A percentile compares a stretch with the other conserved stretches of the same genome.
These are phyloP conservation scores for Penicillium nucicola DNA, from an alignment of 495 filamentous ascomycete genomes.

Conservation along the genomic window DNA sequence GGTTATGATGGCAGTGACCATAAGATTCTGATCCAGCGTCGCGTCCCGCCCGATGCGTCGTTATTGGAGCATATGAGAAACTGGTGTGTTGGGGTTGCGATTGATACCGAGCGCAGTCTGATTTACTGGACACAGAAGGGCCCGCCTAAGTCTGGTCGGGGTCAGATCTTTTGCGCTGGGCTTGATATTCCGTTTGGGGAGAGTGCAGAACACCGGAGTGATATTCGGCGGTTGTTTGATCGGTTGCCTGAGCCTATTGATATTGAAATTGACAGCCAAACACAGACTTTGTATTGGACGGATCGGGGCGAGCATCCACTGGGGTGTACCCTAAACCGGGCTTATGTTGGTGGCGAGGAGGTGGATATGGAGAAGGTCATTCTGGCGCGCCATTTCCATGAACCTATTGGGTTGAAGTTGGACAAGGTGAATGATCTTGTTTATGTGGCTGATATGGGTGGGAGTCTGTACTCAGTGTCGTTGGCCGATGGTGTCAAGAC, in stretches of 20 bases:
- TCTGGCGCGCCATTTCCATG: conserved; percentile 42
- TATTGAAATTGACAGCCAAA: conserved; percentile 42
- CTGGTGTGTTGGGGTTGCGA: conserved; percentile 53
- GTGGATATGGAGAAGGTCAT: conserved; percentile 26
- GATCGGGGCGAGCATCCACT: conserved; percentile 48
- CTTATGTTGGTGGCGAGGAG: conserved; percentile 16
- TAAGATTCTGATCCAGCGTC: conserved; percentile 26
- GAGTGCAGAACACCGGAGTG: conserved; percentile 26
- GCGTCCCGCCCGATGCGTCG: too few species aligned
- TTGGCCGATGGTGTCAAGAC: conserved; percentile 40
- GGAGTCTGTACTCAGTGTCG: conserved; percentile 43
- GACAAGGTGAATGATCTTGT: conserved; percentile 34
- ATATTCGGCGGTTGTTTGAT: conserved; percentile 42
- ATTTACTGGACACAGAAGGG: conserved; percentile 62
- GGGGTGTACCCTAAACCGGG: conserved; percentile 26
- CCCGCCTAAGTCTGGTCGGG: conserved; percentile 38
- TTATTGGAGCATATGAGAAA: too few species aligned
- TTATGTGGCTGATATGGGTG: conserved; percentile 45
- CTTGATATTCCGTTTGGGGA: conserved; percentile 33
- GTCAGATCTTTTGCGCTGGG: conserved; percentile 45
- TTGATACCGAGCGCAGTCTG: conserved; percentile 32
- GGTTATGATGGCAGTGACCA: conserved; percentile 50
- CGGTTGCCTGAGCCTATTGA: conserved; percentile 54
- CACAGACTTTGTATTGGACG: conserved; percentile 50
- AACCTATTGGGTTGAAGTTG: conserved; percentile 41